A percentile compares a stretch with the other conserved stretches of the same genome.
Conservation (phyloP, 768 basidiomycete genomes). For the Pleurotus citrinopileatus region DNA sequence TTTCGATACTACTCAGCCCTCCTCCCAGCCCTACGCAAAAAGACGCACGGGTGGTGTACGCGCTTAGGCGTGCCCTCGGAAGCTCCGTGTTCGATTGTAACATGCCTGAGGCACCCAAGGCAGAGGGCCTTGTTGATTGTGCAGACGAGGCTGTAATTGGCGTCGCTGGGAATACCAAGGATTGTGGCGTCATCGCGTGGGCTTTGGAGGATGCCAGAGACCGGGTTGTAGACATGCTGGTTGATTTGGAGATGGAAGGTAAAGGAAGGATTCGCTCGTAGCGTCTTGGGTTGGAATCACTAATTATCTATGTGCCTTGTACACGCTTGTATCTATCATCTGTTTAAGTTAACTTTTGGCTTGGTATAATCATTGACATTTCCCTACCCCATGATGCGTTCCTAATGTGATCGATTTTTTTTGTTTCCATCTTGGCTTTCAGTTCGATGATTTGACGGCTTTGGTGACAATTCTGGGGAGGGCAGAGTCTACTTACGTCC, state of each 20-base stretch:
- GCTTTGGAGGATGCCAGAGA: slow-evolving; percentile 72
- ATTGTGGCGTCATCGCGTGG: slow-evolving; percentile 2
- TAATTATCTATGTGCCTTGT: neutral
- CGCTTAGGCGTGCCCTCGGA: slow-evolving; percentile 55
- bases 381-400: too few species aligned
- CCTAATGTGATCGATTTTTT: too few species aligned
- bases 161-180: neutral
- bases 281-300: neutral
- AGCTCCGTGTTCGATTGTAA: slow-evolving; percentile 40
- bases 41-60: slow-evolving; percentile 37
- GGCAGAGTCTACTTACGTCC: too few species aligned
- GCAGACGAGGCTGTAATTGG: slow-evolving; percentile 4
- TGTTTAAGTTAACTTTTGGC: neutral
- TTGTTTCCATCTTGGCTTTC: too few species aligned
- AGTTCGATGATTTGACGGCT: too few species aligned
- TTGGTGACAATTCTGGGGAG: too few species aligned
- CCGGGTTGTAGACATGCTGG: slow-evolving; percentile 70
- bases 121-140: slow-evolving; percentile 19
- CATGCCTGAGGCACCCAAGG: slow-evolving; percentile 38
- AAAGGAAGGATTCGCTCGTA: slow-evolving; percentile 5
- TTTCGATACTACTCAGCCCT: slow-evolving; percentile 50
- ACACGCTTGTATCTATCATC: neutral
- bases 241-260: slow-evolving; percentile 34
- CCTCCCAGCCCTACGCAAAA: slow-evolving; percentile 54
- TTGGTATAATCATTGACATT: too few species aligned